A percentile compares a stretch with the other conserved stretches of the same genome.
phyloP scores from a whole-genome alignment of 2,329 filamentous ascomycete species.

The Macrophomina pseudophaseolina region DNA sequence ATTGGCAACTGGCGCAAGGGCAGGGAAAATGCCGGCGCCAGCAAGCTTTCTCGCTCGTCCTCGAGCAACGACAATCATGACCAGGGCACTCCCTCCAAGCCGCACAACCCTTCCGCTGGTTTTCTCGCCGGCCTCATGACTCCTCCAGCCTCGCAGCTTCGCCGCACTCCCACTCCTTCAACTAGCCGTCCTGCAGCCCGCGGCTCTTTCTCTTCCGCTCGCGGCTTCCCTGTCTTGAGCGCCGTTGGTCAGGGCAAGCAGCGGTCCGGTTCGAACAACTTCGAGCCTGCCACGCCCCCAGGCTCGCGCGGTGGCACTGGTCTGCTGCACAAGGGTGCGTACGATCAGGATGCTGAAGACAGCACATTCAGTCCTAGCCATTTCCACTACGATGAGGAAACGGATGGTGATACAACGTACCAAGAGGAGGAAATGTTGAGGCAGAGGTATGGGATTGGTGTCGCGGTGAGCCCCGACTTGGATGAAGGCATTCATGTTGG shows the following conservation, averaged over 20 bases:
- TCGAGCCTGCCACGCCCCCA: conserved; percentile 31
- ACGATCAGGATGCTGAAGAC: conserved; percentile 65
- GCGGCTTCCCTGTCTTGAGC: conserved; percentile 9
- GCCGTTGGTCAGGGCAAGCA: conserved; percentile 35
- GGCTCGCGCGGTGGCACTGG: conserved; percentile 30
- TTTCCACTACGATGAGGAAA: conserved; percentile 16
- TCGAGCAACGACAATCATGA: conserved; percentile 1
- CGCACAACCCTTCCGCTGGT: conserved; percentile 57
- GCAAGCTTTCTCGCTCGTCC: conserved; percentile 41
- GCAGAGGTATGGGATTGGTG: conserved; percentile 17
- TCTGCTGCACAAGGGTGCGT: conserved; percentile 60
- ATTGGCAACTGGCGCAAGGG: conserved; percentile 92
- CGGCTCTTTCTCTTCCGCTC: conserved; percentile 33
- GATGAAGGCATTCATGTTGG: conserved; percentile 13
- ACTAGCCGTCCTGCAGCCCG: conserved; percentile 33
- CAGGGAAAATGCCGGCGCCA: conserved; percentile 51
- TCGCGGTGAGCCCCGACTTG: conserved; percentile 8
- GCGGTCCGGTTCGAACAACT: conserved; percentile 1
- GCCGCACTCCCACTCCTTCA: conserved; percentile 31
- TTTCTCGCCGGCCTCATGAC: conserved; percentile 84
- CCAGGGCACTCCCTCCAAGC: conserved; percentile 59
- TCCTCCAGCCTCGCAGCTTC: conserved; percentile 73
- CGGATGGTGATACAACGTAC: background rate
- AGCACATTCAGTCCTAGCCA: conserved; percentile 43
- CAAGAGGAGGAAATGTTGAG: background rate